phyloP scores from a whole-genome alignment of 2,329 filamentous ascomycete species.

The Colletotrichum viniferum region DNA sequence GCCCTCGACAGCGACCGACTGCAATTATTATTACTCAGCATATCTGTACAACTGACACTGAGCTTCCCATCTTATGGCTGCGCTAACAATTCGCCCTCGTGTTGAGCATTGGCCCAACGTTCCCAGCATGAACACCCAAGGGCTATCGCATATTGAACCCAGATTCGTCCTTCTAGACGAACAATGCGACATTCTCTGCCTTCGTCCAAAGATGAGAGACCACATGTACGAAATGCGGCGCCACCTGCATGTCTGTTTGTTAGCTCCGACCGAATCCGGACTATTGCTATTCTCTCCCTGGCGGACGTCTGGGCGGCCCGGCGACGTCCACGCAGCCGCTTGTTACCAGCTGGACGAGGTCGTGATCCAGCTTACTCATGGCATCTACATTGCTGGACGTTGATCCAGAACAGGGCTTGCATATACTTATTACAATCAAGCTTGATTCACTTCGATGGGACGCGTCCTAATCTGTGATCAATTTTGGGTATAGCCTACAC shows the following conservation, averaged over 20 bases:
- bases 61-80: neutral
- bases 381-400: neutral
- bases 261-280: conserved; percentile 11
- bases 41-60: neutral
- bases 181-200: neutral
- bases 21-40: neutral
- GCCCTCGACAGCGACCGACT: neutral
- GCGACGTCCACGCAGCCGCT: neutral
- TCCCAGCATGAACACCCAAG: neutral
- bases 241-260: conserved; percentile 1
- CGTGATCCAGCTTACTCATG: neutral
- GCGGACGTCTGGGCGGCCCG: neutral
- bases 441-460: neutral
- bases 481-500: conserved; percentile 14
- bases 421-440: neutral
- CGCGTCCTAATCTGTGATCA: neutral
- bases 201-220: neutral
- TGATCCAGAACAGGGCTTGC: neutral
- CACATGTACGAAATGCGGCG: neutral
- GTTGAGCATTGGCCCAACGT: neutral
- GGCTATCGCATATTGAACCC: neutral
- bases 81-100: neutral
- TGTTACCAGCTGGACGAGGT: neutral
- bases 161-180: neutral
- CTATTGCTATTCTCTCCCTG: neutral